Conservation (phyloP, 2,329 filamentous ascomycete species). For the Atkinsonella hypoxylon region DNA sequence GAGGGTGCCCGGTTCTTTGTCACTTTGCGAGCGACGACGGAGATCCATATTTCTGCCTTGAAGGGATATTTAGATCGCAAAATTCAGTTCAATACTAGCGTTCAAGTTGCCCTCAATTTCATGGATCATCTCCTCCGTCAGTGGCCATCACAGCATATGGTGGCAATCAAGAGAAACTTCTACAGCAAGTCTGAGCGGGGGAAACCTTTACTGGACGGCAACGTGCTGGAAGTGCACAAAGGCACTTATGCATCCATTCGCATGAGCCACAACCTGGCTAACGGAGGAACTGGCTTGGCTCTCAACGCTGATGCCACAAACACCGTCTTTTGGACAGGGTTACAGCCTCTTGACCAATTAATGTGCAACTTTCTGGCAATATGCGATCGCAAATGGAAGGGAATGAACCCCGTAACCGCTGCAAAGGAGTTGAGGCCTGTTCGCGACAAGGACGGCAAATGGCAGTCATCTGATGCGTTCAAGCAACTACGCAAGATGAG, state of each 20-base stretch:
- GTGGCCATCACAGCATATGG: slow-evolving; percentile 54
- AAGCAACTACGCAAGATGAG: slow-evolving; percentile 40
- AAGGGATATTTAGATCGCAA: slow-evolving; percentile 51
- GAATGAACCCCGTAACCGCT: slow-evolving; percentile 15
- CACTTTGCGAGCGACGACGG: slow-evolving; percentile 51
- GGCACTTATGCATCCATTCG: slow-evolving; percentile 82
- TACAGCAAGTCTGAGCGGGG: slow-evolving; percentile 46
- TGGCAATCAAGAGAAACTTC: slow-evolving; percentile 71
- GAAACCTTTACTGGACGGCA: slow-evolving; percentile 40
- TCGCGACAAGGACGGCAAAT: slow-evolving; percentile 12
- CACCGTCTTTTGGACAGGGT: slow-evolving; percentile 65
- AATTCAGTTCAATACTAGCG: slow-evolving; percentile 48
- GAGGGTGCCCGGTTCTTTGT: slow-evolving; percentile 44
- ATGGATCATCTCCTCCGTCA: slow-evolving; percentile 82
- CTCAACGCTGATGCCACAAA: slow-evolving; percentile 90
- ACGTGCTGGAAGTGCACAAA: slow-evolving; percentile 66
- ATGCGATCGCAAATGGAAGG: slow-evolving; percentile 18
- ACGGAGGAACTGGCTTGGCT: slow-evolving; percentile 50
- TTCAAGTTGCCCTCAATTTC: slow-evolving; percentile 78
- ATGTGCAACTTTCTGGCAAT: slow-evolving; percentile 21
- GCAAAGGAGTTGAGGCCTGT: slow-evolving; percentile 24
- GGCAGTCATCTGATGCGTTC: slow-evolving; percentile 37
- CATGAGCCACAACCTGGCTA: slow-evolving; percentile 43
- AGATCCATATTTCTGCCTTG: slow-evolving; percentile 56
- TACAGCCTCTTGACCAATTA: slow-evolving; percentile 27